A percentile compares a stretch with the other conserved stretches of the same genome.
These are phyloP conservation scores for Botryotinia narcissicola DNA, from an alignment of 2,329 filamentous ascomycete genomes.

Conservation along the genomic window DNA sequence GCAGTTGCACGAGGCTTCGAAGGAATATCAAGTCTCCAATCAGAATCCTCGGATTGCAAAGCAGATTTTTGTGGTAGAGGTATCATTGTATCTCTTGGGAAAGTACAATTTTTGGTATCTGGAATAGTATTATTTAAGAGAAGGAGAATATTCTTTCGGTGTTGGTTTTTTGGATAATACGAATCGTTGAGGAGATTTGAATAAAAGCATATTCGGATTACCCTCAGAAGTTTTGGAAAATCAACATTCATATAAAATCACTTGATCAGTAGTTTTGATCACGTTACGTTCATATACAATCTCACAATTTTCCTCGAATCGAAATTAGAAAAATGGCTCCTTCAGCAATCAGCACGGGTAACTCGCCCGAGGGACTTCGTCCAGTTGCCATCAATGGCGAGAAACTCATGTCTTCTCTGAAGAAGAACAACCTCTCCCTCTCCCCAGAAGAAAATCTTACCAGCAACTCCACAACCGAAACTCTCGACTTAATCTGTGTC, in stretches of 20 bases:
- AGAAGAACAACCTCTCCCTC: constrained; percentile 11
- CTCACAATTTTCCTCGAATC: neutral
- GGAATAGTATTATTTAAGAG: neutral
- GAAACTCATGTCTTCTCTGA: constrained; percentile 9
- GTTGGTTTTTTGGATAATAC: neutral
- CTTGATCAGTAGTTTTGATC: constrained; percentile 18
- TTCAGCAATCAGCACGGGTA: constrained; percentile 30
- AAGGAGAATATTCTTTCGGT: neutral
- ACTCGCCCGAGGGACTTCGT: constrained; percentile 16
- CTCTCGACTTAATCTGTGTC: constrained; percentile 84
- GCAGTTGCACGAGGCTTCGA: neutral
- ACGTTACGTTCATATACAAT: neutral
- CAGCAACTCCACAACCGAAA: constrained; percentile 47
- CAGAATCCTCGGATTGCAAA: constrained; percentile 16
- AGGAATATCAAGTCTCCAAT: constrained; percentile 3
- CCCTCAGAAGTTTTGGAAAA: neutral
- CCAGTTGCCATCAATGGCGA: constrained; percentile 9
- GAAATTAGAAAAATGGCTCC: constrained; percentile 28
- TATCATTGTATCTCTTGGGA: neutral
- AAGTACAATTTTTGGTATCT: neutral
- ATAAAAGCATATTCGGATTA: neutral
- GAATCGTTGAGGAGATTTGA: neutral
- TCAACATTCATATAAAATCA: neutral
- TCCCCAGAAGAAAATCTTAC: constrained; percentile 14
- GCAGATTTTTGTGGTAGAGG: constrained; percentile 8